Conservation (phyloP, 78 protist genomes). For the slime mould (Dictyostelium discoideum) region DNA sequence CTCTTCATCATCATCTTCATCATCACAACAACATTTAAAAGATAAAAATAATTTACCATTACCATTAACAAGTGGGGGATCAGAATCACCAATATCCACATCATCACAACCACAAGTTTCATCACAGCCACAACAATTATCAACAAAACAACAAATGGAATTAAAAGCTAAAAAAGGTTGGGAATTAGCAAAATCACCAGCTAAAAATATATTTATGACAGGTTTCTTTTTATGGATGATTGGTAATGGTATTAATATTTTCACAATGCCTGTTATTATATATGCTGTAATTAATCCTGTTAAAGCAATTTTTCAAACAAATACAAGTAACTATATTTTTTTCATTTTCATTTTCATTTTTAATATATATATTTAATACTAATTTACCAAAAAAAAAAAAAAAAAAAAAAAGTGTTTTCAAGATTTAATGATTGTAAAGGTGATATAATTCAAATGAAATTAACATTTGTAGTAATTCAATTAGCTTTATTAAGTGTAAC, state of each 20-base stretch:
- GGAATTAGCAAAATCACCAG: constrained; percentile 82
- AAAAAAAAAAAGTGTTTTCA: constrained; percentile 35
- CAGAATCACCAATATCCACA: constrained; percentile 2
- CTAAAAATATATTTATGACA: constrained; percentile 75
- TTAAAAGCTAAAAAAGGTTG: constrained; percentile 56
- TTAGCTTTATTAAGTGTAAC: constrained; percentile 55
- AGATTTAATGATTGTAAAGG: constrained; percentile 42
- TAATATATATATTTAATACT: neutral
- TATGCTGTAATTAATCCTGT: constrained; percentile 76
- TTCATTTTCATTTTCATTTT: too few relatives aligned
- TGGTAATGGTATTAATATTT: constrained; percentile 79
- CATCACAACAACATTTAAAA: neutral
- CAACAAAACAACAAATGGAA: neutral
- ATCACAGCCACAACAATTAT: constrained; percentile 5
- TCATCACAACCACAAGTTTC: neutral
- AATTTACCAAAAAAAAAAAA: neutral
- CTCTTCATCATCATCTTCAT: neutral
- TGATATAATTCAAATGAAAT: constrained; percentile 37
- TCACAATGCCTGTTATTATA: constrained; percentile 69
- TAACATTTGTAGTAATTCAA: constrained; percentile 62
- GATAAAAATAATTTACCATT: constrained; percentile 5
- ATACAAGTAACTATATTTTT: neutral
- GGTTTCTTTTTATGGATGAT: constrained; percentile 79
- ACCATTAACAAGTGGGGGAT: neutral
- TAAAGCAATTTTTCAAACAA: constrained; percentile 70